Base-by-base conservation (phyloP, 305 asterid species). In the Fraxinus baroniana region DNA sequence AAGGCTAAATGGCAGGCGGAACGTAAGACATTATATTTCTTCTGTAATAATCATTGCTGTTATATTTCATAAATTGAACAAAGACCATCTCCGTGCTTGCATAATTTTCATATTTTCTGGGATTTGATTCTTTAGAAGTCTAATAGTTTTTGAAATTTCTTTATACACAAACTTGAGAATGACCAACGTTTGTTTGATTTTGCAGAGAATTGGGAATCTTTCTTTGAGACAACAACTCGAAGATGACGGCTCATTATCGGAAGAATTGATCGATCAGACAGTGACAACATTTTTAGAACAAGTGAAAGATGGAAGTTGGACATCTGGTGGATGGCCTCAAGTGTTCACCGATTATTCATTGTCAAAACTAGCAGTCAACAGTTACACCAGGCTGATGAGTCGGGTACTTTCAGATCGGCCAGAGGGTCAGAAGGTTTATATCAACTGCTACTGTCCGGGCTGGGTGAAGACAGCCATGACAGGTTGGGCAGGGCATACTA, bases 391-490 rank as follows among this genome's bases (percentile, higher is more conserved):
- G 87, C 89, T 94, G 76, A 85, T 89, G 89, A 91, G 87, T 12
- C 87, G 85, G 55, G 77, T 46, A 78, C 81, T 92, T 57, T 84
- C 90, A 20, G 90, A 88, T n/a, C 86, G 86, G 60, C 86, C 89
- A 13, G 97, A 92, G 26, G 97, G 93, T 7, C 85, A 87, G 20
- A 95, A 95, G 90, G 89, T 95, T 68, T 88, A 81, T 30, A 87
- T 95, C 46, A 95, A 91, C 87, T 94, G 95, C 87, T 95, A 85
- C 77, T 95, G 99, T 22, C 99, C 97, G 0, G 99, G 99, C 20
- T 95, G 98, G 97, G 99, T 95, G 74, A 95, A 92, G 84, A 95
- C 99, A 2, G 97, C 94, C 5, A 95, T 95, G 99, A 95, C 99
- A 3, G 95, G 89, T 15, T 95, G 99, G 99, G 93, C 86, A 0